These are phyloP conservation scores for Draba incana DNA, from an alignment of 345 rosid species.

Conservation along the genomic window DNA sequence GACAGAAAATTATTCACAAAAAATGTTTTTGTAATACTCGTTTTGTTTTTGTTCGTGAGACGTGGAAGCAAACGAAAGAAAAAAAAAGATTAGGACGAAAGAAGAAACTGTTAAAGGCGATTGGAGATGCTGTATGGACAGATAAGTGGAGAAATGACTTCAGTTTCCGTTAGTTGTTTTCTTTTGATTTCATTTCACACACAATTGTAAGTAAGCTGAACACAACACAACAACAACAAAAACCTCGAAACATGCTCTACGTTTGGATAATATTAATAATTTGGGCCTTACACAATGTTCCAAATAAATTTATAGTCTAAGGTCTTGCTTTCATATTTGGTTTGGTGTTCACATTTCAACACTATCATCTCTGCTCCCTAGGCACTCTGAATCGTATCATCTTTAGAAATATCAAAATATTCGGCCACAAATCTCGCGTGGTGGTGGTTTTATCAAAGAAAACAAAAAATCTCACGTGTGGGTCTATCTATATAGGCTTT, in stretches of 20 bases:
- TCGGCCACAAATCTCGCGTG: constrained; percentile 5
- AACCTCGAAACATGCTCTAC: constrained; percentile 37
- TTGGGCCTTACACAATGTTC: constrained; percentile 8
- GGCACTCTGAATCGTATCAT: not conserved
- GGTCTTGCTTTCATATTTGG: constrained; percentile 32
- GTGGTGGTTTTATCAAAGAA: too few species aligned
- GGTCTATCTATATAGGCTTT: too few species aligned
- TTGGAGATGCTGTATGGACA: constrained; percentile 32
- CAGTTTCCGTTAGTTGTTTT: constrained; percentile 37
- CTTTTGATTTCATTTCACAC: constrained; percentile 32
- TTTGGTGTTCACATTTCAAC: constrained; percentile 31
- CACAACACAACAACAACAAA: not conserved
- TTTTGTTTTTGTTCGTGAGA: too few species aligned
- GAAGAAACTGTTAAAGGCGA: constrained; percentile 32
- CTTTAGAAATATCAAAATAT: not conserved
- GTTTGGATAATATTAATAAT: constrained; percentile 30
- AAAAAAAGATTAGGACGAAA: constrained; percentile 13
- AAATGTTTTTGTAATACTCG: too few species aligned
- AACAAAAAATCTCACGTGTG: too few species aligned
- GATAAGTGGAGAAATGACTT: constrained; percentile 28
- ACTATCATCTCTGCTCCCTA: constrained; percentile 18
- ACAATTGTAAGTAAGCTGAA: not conserved
- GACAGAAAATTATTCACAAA: too few species aligned
- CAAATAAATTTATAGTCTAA: constrained; percentile 17
- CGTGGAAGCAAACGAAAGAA: not conserved